phyloP scores from a whole-genome alignment of 352 stramenopile genomes.

The Pythium aristosporum region DNA sequence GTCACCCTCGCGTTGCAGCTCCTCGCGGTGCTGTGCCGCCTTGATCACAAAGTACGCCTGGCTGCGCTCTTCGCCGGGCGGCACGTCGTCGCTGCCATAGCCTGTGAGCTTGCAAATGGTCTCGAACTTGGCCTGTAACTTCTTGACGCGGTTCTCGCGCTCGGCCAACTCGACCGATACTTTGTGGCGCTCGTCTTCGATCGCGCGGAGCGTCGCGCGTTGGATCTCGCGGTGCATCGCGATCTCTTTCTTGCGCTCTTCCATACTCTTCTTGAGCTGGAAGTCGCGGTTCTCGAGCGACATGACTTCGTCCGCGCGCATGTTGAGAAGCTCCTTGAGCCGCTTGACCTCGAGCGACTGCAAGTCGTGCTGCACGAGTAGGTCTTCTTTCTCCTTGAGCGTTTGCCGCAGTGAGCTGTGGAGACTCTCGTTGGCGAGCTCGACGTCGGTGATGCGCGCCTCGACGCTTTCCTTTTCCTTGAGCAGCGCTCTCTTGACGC shows the following conservation, averaged over 20 bases:
- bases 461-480: conserved; percentile 81
- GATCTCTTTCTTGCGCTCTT: conserved; percentile 93
- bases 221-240: conserved; percentile 88
- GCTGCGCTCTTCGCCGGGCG: conserved; percentile 77
- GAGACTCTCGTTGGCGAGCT: conserved; percentile 90
- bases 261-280: conserved; percentile 92
- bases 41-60: conserved; percentile 96
- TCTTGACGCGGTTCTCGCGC: conserved; percentile 84
- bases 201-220: conserved; percentile 77
- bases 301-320: conserved; percentile 90
- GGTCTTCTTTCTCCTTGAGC: conserved; percentile 89
- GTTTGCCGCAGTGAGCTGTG: conserved; percentile 80
- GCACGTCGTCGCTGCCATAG: conserved; percentile 56
- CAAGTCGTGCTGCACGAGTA: conserved; percentile 93
- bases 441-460: conserved; percentile 83
- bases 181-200: conserved; percentile 94
- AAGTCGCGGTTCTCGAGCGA: conserved; percentile 94
- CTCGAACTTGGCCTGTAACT: conserved; percentile 94
- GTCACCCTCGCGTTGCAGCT: conserved; percentile 94
- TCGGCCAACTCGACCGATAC: conserved; percentile 90
- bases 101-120: conserved; percentile 81
- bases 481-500: conserved; percentile 71
- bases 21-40: conserved; percentile 93
- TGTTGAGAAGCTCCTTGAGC: conserved; percentile 87
- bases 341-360: conserved; percentile 93